Conservation (phyloP, 805 yeast species). For the Starmera quercuum region DNA sequence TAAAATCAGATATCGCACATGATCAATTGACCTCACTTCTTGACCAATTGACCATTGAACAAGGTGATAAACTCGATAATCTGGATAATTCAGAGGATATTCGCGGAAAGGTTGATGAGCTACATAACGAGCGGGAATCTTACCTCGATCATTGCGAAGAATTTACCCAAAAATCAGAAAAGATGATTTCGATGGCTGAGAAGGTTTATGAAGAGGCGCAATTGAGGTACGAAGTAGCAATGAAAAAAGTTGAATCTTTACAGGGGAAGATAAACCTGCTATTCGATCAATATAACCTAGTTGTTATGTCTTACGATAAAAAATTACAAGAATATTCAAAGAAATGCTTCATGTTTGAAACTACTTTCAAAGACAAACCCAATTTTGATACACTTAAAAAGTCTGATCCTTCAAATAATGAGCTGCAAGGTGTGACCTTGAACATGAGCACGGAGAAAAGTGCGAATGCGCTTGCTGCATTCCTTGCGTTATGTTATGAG, state of each 20-base stretch:
- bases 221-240: background rate
- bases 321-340: too few species aligned
- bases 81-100: slow-evolving; percentile 1
- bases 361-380: too few species aligned
- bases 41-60: slow-evolving; percentile 1
- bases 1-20: slow-evolving; percentile 5
- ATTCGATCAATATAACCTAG: too few species aligned
- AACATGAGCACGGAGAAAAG: too few species aligned
- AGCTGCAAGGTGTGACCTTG: too few species aligned
- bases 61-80: slow-evolving; percentile 2
- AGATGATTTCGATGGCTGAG: background rate
- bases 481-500: too few species aligned
- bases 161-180: background rate
- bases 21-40: slow-evolving; percentile 1
- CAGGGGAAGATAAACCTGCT: too few species aligned
- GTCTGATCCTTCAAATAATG: too few species aligned
- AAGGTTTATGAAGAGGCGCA: background rate
- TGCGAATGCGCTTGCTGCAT: too few species aligned
- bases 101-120: background rate
- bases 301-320: too few species aligned
- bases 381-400: too few species aligned
- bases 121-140: background rate
- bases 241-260: background rate
- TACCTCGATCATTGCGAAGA: background rate
- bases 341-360: too few species aligned